Conservation (phyloP, 2,329 filamentous ascomycete species). For the Ilyonectria sp. region DNA sequence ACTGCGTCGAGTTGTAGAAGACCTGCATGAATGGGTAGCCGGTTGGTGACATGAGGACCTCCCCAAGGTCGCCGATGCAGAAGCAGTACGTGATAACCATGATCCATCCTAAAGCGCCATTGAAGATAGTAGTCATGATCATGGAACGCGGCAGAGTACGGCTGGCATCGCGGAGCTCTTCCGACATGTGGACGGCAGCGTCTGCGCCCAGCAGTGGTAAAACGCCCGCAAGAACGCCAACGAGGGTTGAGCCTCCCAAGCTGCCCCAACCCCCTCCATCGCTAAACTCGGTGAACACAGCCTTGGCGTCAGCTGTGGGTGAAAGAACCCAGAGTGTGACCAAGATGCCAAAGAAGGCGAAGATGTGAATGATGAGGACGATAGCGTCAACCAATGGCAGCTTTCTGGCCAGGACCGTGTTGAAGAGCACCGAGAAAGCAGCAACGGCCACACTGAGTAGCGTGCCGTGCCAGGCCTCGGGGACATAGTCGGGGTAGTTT, state of each 20-base stretch:
- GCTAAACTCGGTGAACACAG: constrained; percentile 40
- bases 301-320: constrained; percentile 30
- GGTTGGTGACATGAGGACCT: constrained; percentile 38
- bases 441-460: constrained; percentile 35
- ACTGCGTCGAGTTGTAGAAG: constrained; percentile 41
- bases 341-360: constrained; percentile 41
- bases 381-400: constrained; percentile 34
- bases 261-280: constrained; percentile 41
- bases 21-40: constrained; percentile 45
- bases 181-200: constrained; percentile 44
- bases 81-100: constrained; percentile 44
- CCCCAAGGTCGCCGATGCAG: constrained; percentile 39
- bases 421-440: constrained; percentile 37
- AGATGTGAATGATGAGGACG: constrained; percentile 40
- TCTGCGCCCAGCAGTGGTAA: constrained; percentile 40
- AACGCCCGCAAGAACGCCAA: constrained; percentile 40
- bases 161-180: constrained; percentile 40
- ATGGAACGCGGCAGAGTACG: constrained; percentile 38
- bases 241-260: constrained; percentile 37
- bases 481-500: constrained; percentile 40
- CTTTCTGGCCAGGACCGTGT: constrained; percentile 38
- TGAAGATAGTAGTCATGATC: constrained; percentile 41
- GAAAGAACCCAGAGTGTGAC: constrained; percentile 45
- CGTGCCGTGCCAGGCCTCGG: constrained; percentile 41
- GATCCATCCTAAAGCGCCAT: constrained; percentile 43